These are phyloP conservation scores for Beauveria asiatica DNA, from an alignment of 2,329 filamentous ascomycete genomes.

Conservation along the genomic window DNA sequence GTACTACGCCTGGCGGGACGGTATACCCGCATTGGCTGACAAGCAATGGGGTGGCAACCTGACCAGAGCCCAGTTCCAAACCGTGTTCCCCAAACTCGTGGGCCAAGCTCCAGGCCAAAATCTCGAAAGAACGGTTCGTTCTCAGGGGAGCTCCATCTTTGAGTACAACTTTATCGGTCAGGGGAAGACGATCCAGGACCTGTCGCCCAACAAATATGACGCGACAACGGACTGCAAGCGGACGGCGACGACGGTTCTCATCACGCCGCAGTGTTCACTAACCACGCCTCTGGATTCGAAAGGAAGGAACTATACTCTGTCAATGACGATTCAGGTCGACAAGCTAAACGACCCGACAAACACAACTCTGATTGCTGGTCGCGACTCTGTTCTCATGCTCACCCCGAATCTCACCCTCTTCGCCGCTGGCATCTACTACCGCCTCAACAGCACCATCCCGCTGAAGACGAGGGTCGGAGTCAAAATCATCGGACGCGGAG, in stretches of 20 bases:
- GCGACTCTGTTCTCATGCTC: constrained; percentile 35
- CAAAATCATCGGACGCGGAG: neutral
- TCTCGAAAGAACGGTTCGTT: constrained; percentile 15
- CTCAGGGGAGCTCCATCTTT: constrained; percentile 14
- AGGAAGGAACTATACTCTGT: constrained; percentile 47
- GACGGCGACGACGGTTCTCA: constrained; percentile 19
- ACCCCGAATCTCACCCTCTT: constrained; percentile 29
- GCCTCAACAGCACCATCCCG: constrained; percentile 19
- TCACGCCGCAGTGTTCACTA: constrained; percentile 32
- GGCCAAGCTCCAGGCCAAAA: constrained; percentile 16
- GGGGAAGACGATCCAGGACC: constrained; percentile 11
- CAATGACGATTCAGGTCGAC: constrained; percentile 31
- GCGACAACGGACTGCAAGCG: constrained; percentile 29
- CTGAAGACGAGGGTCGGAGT: neutral
- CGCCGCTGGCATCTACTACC: constrained; percentile 27
- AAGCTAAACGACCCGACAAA: constrained; percentile 24
- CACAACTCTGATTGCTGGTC: constrained; percentile 32
- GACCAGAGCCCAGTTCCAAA: constrained; percentile 9
- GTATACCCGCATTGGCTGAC: constrained; percentile 18
- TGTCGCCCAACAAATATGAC: constrained; percentile 17
- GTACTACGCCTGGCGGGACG: constrained; percentile 19
- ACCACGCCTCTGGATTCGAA: constrained; percentile 42
- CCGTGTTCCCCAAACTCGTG: constrained; percentile 13
- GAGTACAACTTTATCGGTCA: constrained; percentile 16
- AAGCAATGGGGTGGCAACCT: constrained; percentile 20